Evolutionary conservation across 305 asterid genomes (phyloP), one percentile per base, ranked within the genome.

Genomic region (Rubia peregrina): DNA sequence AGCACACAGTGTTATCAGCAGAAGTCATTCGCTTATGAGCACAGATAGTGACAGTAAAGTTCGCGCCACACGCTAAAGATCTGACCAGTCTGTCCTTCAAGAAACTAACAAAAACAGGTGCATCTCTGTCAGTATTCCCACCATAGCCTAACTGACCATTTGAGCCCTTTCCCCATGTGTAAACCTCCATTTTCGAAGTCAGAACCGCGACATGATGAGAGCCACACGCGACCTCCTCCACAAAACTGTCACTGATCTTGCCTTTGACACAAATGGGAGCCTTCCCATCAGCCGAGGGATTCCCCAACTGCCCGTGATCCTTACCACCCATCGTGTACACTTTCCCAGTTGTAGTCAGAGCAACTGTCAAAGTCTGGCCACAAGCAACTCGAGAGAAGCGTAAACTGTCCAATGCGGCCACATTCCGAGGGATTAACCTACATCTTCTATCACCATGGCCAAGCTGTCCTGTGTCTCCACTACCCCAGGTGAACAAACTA

Each of bases 111-210:
- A 84, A 85, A n/a, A 89, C 84, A 1, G 98, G 98, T 3, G 75
- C 61, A 40, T 72, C 68, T 63, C 89, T 76, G 74, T 90, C 91
- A 19, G 80, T 85, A 9, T 68, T 80, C 75, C 85, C 88, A 4
- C 97, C 98, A 64, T 87, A 96, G 64, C 98, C 98, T 0, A 90
- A 84, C 71, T 90, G 97, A 69, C 98, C 98, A 5, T 86, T 83
- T 56, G 77, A 74, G 53, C 96, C 95, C 76, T 84, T 90, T 56
- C 98, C 98, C 97, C 98, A 93, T 3, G 97, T 93, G 46, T 87
- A 93, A 69, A 93, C 88, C 71, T 88, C 97, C 7, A 84, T 80
- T 81, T 86, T 89, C 9, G 93, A 85, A 19, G 95, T 92, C 84
- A 90, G 78, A 66, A 77, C 86, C 0, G 88, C 97, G 16, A 86